These are phyloP conservation scores for Medicago truncatula DNA, from an alignment of 306 rosid genomes.

Conservation along the genomic window MtrunA17r5.0-ANR NC_053044.1:46657001-46657500, in stretches of 20 bases:
- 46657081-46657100: not conserved
- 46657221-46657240: constrained; percentile 80
- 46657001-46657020: constrained; percentile 67
- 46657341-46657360: constrained; percentile 64
- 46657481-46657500: constrained; percentile 40
- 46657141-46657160: not conserved
- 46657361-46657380: constrained; percentile 65
- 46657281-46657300: constrained; percentile 46
- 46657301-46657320: constrained; percentile 47
- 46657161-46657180: not conserved
- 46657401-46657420: constrained; percentile 63
- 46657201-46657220: constrained; percentile 82
- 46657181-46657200: not conserved
- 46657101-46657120: too few relatives aligned
- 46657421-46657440: constrained; percentile 61
- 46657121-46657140: too few relatives aligned
- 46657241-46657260: constrained; percentile 71
- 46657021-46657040: constrained; percentile 71
- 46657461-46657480: constrained; percentile 53
- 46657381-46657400: constrained; percentile 59
- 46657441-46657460: constrained; percentile 62
- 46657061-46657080: constrained; percentile 64
- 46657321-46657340: constrained; percentile 57
- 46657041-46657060: constrained; percentile 81
- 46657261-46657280: constrained; percentile 65